A percentile compares a stretch with the other conserved stretches of the same genome.
Evolutionary conservation across 2,329 filamentous ascomycete species (phyloP).

Genomic region (Trichoderma gracile): DNA sequence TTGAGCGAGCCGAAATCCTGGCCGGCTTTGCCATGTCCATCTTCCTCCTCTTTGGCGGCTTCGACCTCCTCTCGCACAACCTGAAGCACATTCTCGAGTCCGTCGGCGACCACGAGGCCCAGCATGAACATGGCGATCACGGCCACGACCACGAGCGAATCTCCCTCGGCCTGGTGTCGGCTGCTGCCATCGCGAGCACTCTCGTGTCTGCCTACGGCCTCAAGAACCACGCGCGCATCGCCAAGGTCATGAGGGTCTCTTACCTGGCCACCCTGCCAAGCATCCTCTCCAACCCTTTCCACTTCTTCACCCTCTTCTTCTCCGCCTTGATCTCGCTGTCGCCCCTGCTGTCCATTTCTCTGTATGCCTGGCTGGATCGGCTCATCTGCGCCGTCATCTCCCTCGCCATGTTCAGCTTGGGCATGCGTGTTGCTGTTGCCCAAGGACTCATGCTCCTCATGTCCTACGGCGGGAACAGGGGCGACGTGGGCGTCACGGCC

Average conservation of each 20-base stretch:
- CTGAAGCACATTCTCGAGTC: conserved; percentile 86
- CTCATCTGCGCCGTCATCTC: conserved; percentile 80
- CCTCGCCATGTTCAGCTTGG: conserved; percentile 83
- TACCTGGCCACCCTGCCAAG: conserved; percentile 80
- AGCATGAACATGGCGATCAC: conserved; percentile 65
- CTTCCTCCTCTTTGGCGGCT: conserved; percentile 93
- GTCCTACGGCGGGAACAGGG: conserved; percentile 63
- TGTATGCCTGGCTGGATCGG: conserved; percentile 81
- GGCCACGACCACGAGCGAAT: conserved; percentile 63
- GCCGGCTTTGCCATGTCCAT: conserved; percentile 96
- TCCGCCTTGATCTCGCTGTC: conserved; percentile 77
- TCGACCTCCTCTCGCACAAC: conserved; percentile 92
- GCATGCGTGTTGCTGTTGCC: conserved; percentile 77
- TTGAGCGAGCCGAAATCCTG: conserved; percentile 90
- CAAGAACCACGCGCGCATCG: conserved; percentile 88
- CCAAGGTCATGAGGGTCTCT: conserved; percentile 83
- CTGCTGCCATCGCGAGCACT: conserved; percentile 80
- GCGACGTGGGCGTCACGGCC: conserved; percentile 59
- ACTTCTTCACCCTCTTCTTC: conserved; percentile 90
- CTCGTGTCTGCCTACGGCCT: conserved; percentile 83
- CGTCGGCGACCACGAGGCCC: conserved; percentile 62
- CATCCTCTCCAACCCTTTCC: conserved; percentile 90
- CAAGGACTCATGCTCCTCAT: conserved; percentile 95
- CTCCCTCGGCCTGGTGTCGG: conserved; percentile 74
- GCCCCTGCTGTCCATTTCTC: conserved; percentile 76